Conservation (phyloP, 2,329 filamentous ascomycete species). For the Colletotrichum sp. region DNA sequence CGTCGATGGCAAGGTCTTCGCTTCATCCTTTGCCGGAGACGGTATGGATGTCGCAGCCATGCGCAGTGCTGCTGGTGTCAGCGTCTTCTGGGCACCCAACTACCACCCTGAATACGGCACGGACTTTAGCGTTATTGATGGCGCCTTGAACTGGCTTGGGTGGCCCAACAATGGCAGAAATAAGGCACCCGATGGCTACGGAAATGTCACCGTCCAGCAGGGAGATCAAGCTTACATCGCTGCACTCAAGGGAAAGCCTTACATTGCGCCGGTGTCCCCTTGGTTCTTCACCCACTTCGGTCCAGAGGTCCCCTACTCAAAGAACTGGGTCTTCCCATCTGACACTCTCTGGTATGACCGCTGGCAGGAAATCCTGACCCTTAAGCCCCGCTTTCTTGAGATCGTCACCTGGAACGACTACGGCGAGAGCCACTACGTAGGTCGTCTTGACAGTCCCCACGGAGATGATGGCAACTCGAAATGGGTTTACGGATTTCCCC, state of each 20-base stretch:
- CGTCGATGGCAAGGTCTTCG: conserved; percentile 54
- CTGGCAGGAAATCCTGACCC: conserved; percentile 52
- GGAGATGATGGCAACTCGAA: conserved; percentile 49
- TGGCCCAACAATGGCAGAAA: conserved; percentile 53
- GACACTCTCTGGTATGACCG: conserved; percentile 64
- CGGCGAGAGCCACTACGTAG: conserved; percentile 61
- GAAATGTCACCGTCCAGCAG: conserved; percentile 43
- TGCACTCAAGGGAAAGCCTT: conserved; percentile 46
- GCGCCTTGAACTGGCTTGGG: conserved; percentile 50
- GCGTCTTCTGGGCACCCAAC: conserved; percentile 55
- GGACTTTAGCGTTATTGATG: conserved; percentile 44
- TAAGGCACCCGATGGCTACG: conserved; percentile 48
- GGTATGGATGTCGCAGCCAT: conserved; percentile 48
- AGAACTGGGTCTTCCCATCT: conserved; percentile 64
- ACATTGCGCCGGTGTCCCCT: conserved; percentile 47
- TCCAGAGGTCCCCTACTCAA: conserved; percentile 46
- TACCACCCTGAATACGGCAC: conserved; percentile 46
- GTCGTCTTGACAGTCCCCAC: conserved; percentile 48
- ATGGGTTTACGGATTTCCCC: conserved; percentile 51
- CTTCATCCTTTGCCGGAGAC: conserved; percentile 58
- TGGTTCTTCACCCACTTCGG: conserved; percentile 58
- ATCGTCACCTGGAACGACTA: conserved; percentile 54
- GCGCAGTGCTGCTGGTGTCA: conserved; percentile 43
- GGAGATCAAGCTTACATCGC: conserved; percentile 37
- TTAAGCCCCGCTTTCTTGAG: conserved; percentile 53